phyloP scores from a whole-genome alignment of 2,329 filamentous ascomycete species.

The Alternaria hordeiaustralica region DNA sequence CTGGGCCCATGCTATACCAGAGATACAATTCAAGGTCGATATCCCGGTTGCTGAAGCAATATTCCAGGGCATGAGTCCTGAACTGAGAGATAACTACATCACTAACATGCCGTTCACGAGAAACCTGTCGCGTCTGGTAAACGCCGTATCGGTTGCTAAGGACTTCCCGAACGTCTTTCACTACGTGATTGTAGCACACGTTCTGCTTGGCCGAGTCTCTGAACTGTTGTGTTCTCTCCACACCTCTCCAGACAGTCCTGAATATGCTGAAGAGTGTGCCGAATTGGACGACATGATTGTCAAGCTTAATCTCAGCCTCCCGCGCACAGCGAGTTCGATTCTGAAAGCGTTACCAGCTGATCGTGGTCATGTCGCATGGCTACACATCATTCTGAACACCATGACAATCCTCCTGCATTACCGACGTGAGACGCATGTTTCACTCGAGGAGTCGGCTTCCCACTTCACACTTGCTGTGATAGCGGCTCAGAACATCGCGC shows the following conservation, averaged over 20 bases:
- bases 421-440: constrained; percentile 4
- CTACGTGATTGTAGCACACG: constrained; percentile 32
- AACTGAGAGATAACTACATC: background rate
- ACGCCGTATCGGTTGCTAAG: constrained; percentile 7
- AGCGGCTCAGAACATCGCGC: constrained; percentile 33
- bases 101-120: constrained; percentile 28
- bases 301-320: constrained; percentile 37
- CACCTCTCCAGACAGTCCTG: constrained; percentile 22
- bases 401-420: constrained; percentile 36
- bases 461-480: constrained; percentile 26
- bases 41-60: constrained; percentile 30
- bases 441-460: background rate
- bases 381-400: constrained; percentile 32
- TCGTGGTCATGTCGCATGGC: constrained; percentile 33
- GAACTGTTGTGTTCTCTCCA: constrained; percentile 41
- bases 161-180: constrained; percentile 28
- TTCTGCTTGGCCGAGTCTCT: constrained; percentile 35
- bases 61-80: constrained; percentile 29
- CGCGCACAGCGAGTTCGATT: constrained; percentile 29
- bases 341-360: constrained; percentile 25
- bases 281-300: constrained; percentile 32
- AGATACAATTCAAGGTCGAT: constrained; percentile 41
- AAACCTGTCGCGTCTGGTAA: constrained; percentile 30
- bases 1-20: constrained; percentile 37
- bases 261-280: constrained; percentile 32